Conservation (phyloP, 163 green algal genomes). For the Coccomyxa subellipsoidea region DNA sequence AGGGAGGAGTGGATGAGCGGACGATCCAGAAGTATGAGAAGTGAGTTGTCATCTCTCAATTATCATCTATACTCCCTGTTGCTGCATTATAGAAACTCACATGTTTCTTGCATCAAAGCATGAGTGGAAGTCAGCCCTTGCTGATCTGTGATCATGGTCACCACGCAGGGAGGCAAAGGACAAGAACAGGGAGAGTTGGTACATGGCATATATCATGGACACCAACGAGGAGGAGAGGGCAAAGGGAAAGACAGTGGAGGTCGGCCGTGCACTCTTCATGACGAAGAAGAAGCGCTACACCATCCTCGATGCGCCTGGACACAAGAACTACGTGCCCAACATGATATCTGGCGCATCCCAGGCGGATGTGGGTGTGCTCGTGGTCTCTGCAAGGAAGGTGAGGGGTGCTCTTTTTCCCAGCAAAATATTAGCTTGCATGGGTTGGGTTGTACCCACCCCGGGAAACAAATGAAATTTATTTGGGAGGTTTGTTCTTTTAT, state of each 20-base stretch:
- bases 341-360: slow-evolving; percentile 94
- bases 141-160: not conserved
- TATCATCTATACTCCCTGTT: too few relatives aligned
- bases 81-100: too few relatives aligned
- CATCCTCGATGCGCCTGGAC: slow-evolving; percentile 95
- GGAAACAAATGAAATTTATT: not conserved
- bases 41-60: slow-evolving; percentile 32
- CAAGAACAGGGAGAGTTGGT: slow-evolving; percentile 98
- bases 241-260: slow-evolving; percentile 91
- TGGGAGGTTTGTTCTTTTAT: not conserved
- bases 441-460: not conserved
- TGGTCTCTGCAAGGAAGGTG: slow-evolving; percentile 75
- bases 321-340: slow-evolving; percentile 99
- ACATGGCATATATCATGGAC: slow-evolving; percentile 99
- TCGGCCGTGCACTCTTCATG: slow-evolving; percentile 91
- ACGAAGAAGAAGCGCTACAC: slow-evolving; percentile 97
- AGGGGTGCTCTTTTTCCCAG: not conserved
- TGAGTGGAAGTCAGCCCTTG: too few relatives aligned
- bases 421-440: not conserved
- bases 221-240: slow-evolving; percentile 98
- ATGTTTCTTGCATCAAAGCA: too few relatives aligned
- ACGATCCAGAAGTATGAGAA: slow-evolving; percentile 99
- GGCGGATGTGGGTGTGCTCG: slow-evolving; percentile 92
- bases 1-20: slow-evolving; percentile 92
- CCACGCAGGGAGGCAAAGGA: slow-evolving; percentile 92